Evolutionary conservation across 345 rosid species (phyloP).

Genomic region (Lepidium sativum): DNA sequence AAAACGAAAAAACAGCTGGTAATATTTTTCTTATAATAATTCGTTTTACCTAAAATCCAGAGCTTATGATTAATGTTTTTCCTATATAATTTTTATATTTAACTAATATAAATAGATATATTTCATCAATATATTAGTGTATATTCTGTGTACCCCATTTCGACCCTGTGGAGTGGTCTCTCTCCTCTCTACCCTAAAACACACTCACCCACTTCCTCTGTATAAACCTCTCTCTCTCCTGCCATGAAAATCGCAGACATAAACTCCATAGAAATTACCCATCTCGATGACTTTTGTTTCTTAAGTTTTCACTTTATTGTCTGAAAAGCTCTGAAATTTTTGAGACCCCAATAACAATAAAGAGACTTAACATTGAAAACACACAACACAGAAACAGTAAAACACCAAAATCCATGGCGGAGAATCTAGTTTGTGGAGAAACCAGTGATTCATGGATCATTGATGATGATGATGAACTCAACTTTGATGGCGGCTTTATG

Average conservation of each 20-base stretch:
- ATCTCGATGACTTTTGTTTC: constrained; percentile 19
- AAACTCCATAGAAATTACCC: constrained; percentile 16
- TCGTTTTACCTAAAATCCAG: too few species aligned
- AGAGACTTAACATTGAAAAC: background rate
- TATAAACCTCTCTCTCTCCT: constrained; percentile 16
- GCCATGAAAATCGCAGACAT: constrained; percentile 24
- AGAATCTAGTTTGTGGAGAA: constrained; percentile 50
- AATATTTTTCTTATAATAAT: too few species aligned
- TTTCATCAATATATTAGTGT: background rate
- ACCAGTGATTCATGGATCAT: constrained; percentile 37
- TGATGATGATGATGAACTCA: constrained; percentile 23
- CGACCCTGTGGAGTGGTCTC: constrained; percentile 19
- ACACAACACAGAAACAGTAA: background rate
- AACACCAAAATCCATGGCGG: constrained; percentile 31
- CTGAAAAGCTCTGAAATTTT: constrained; percentile 13
- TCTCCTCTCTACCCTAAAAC: constrained; percentile 29
- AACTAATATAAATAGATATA: too few species aligned
- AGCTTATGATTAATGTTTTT: too few species aligned
- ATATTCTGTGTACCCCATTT: constrained; percentile 17
- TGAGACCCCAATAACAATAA: constrained; percentile 10
- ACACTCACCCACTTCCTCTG: constrained; percentile 26
- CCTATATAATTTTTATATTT: too few species aligned
- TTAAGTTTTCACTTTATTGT: constrained; percentile 18
- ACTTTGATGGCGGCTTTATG: constrained; percentile 15
- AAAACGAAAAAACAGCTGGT: too few species aligned